Base-by-base conservation (phyloP, 805 yeast species). In the Candida jianshihensis region DNA sequence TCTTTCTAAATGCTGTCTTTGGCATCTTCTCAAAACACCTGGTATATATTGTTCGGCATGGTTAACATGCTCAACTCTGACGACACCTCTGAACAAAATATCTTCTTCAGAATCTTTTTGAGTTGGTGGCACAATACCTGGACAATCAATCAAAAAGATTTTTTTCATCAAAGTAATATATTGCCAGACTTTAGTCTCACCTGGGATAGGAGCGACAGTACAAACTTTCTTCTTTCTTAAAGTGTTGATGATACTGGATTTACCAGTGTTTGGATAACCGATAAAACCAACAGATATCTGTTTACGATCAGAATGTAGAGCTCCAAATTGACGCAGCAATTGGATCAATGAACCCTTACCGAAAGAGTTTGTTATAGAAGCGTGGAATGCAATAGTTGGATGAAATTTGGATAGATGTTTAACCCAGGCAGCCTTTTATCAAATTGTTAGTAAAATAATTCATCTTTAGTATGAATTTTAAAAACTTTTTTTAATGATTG, bases 171-270 rank as follows among this genome's bases (percentile, higher is more conserved):
- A 70, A 4, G 98, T 89, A 53, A 90, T 89, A 66, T 90, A 90
- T 68, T 90, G 98, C 98, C 98, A 90, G 31, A 90, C 97, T 63
- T 90, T 90, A 25, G 98, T 90, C 59, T 90, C 98, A 60, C 98
- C 98, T 21, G 98, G 98, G 52, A 90, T 88, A 33, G 98, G 98
- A 2, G 98, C 98, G 33, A 90, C 97, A 31, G 73, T 80, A 66
- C 97, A 92, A 32, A 90, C 98, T 66, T 90, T 92, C 74, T 92
- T 92, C 60, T 81, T 79, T 57, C 97, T 78, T 50, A 90, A 68
- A 2, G 97, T 89, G 65, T 90, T 90, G 54, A 90, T 90, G 47
- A 90, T 82, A 15, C 96, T 86, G 3, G 96, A 88, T 59, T 89
- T 89, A 53, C 97, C 97, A 36, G 90, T 97, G 58, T 90, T 90